Percentiles rank a stretch among this genome's conserved stretches.
These are phyloP conservation scores for Macadamia integrifolia DNA, from an alignment of 164 flowering plant genomes.

Conservation along the genomic window DNA sequence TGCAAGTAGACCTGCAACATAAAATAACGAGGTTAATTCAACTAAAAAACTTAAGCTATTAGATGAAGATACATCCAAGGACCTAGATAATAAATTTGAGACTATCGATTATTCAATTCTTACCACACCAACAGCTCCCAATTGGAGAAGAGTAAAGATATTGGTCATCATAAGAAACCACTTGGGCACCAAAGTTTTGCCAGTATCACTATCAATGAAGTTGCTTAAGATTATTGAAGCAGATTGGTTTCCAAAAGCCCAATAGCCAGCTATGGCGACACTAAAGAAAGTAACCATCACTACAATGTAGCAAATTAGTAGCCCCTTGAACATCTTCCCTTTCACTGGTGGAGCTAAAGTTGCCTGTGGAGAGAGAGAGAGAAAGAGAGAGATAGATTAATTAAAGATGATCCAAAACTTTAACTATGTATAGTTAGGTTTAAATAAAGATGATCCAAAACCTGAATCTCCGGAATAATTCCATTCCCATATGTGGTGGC, in stretches of 20 bases:
- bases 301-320: slow-evolving; percentile 58
- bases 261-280: slow-evolving; percentile 81
- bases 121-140: slow-evolving; percentile 74
- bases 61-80: too few species aligned
- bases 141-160: slow-evolving; percentile 55
- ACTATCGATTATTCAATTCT: neutral
- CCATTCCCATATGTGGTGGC: slow-evolving; percentile 96
- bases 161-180: slow-evolving; percentile 66
- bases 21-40: too few species aligned
- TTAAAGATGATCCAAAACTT: too few species aligned
- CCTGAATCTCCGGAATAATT: slow-evolving; percentile 96
- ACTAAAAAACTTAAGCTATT: too few species aligned
- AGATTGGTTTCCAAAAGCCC: slow-evolving; percentile 89
- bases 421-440: too few species aligned
- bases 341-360: slow-evolving; percentile 84
- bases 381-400: too few species aligned
- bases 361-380: slow-evolving; percentile 30
- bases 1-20: slow-evolving; percentile 38
- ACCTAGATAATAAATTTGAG: too few species aligned
- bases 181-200: slow-evolving; percentile 50
- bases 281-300: slow-evolving; percentile 63
- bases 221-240: slow-evolving; percentile 46
- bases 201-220: slow-evolving; percentile 36
- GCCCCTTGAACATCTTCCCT: slow-evolving; percentile 94
- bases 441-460: slow-evolving; percentile 6